Conservation (phyloP, 441 rosid genomes). For the Rhodomyrtus psidioides region DNA sequence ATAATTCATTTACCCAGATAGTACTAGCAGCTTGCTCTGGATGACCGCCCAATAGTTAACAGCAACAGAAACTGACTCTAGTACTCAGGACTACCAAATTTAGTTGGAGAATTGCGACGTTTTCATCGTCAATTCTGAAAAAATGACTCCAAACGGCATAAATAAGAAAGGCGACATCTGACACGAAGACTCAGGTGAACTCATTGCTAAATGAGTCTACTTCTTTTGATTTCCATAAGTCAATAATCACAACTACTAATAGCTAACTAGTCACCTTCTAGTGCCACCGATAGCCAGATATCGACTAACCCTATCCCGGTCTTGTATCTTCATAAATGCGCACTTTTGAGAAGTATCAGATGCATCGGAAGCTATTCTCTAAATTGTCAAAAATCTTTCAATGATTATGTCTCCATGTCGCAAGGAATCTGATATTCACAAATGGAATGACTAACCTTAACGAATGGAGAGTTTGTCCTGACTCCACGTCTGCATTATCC, state of each 20-base stretch:
- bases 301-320: background rate
- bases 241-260: background rate
- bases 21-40: background rate
- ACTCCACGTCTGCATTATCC: background rate
- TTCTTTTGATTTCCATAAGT: background rate
- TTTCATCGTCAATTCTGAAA: no score
- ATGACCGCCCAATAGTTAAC: background rate
- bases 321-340: background rate
- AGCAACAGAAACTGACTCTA: background rate
- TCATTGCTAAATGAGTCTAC: background rate
- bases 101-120: no score
- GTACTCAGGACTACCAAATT: no score
- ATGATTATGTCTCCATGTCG: background rate
- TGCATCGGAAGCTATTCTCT: background rate
- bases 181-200: background rate
- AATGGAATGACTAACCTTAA: background rate
- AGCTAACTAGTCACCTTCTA: background rate
- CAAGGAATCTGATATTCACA: background rate
- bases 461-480: background rate
- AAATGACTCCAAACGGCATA: background rate
- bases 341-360: background rate
- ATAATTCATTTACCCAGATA: background rate
- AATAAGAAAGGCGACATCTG: background rate
- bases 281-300: background rate
- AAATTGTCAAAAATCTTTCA: background rate